These are phyloP conservation scores for Penstemon newberryi DNA, from an alignment of 257 asterid species.

Conservation along the genomic window DNA sequence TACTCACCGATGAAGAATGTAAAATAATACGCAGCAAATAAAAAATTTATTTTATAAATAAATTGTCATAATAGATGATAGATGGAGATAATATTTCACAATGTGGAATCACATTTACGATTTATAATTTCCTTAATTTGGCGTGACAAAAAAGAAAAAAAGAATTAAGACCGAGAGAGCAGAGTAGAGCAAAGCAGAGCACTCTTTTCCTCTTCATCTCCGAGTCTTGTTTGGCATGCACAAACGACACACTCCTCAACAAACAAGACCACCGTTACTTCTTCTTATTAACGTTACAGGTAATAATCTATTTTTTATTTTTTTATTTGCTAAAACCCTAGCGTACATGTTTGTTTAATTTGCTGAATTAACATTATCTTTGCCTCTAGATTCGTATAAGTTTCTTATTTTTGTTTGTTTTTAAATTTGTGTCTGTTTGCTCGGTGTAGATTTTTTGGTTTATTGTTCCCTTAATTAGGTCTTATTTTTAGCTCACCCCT, in stretches of 20 bases:
- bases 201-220: background rate
- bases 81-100: too few species aligned
- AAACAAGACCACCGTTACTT: background rate
- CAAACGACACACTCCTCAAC: background rate
- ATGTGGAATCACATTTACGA: too few species aligned
- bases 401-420: background rate
- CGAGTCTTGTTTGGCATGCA: background rate
- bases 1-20: too few species aligned
- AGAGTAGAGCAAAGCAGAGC: background rate
- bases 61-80: too few species aligned
- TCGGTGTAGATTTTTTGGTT: background rate
- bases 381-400: background rate
- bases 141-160: background rate
- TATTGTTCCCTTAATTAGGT: background rate
- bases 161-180: background rate
- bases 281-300: background rate
- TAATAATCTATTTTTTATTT: too few species aligned
- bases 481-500: background rate
- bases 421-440: background rate
- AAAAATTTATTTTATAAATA: too few species aligned
- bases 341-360: too few species aligned
- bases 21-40: too few species aligned
- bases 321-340: too few species aligned
- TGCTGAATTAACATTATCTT: background rate
- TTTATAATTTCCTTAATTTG: background rate